phyloP scores from a whole-genome alignment of 2,329 filamentous ascomycete species.

The Cladosporium sp. region DNA sequence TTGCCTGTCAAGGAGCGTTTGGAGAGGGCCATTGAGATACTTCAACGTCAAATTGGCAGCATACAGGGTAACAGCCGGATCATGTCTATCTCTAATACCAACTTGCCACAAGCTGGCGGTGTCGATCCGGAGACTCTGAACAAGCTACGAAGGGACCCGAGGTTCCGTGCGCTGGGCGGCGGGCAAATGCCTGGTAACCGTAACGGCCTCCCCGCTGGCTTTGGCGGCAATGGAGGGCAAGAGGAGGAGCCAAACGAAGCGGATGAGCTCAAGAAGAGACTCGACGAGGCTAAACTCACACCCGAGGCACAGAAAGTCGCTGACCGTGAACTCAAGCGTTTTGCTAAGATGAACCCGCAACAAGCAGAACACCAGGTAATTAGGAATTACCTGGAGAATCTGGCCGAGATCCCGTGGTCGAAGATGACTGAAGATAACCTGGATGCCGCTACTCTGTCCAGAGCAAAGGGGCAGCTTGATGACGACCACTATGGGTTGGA shows the following conservation, averaged over 20 bases:
- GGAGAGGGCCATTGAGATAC: slow-evolving; percentile 73
- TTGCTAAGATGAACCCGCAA: slow-evolving; percentile 93
- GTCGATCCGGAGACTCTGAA: slow-evolving; percentile 42
- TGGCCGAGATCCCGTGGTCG: slow-evolving; percentile 91
- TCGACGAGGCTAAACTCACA: slow-evolving; percentile 75
- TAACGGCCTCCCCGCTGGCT: slow-evolving; percentile 29
- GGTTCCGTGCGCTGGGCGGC: slow-evolving; percentile 31
- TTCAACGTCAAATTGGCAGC: slow-evolving; percentile 73
- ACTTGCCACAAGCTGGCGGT: slow-evolving; percentile 31
- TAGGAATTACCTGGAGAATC: slow-evolving; percentile 86
- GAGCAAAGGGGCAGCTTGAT: slow-evolving; percentile 83
- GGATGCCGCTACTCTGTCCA: slow-evolving; percentile 69
- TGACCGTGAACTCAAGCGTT: slow-evolving; percentile 76
- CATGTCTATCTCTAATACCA: slow-evolving; percentile 67
- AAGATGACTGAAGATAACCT: slow-evolving; percentile 79
- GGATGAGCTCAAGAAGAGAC: slow-evolving; percentile 82
- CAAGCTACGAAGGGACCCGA: slow-evolving; percentile 39
- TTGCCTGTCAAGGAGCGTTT: slow-evolving; percentile 73
- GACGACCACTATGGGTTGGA: slow-evolving; percentile 95
- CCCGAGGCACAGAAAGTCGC: slow-evolving; percentile 86
- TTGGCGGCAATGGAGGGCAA: slow-evolving; percentile 39
- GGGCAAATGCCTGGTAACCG: slow-evolving; percentile 24
- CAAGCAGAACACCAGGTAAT: slow-evolving; percentile 96
- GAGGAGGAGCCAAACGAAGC: slow-evolving; percentile 85
- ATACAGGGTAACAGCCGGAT: slow-evolving; percentile 87